Evolutionary conservation across 371 early-diverging fungal species (phyloP), one percentile per base, ranked within the genome.

Genomic region (Circinella umbellata): DNA sequence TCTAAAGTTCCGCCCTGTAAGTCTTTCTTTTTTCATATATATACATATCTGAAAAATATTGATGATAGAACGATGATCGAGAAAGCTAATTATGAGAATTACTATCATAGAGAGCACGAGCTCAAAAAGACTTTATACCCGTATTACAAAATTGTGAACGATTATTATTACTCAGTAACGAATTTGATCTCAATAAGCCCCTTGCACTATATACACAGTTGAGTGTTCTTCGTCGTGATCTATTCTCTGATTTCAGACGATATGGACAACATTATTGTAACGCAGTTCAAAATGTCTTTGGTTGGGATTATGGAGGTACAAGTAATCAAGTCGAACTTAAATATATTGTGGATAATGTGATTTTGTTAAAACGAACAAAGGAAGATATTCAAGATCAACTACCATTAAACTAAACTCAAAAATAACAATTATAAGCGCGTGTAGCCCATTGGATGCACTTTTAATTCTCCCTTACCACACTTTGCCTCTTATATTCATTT

Each of bases 251-350:
- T 11, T 75, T 84, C 20, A 27, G 48, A 11, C 70, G 73, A n/a
- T 93, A 80, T 77, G 83, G 85, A 3, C 68, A 76, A 27, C 76
- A 91, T 14, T 93, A 90, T 72, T 93, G 93, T 65, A 69, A 80
- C 60, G 86, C 76, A 34, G 77, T 61, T 69, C 63, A 70, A 11
- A 54, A 71, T 5, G 69, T 75, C 18, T 79, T 78, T 74, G 84
- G 80, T 1, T 77, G 69, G 76, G 71, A 72, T 53, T 76, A 77
- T 64, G 65, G 74, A 49, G 76, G 72, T 69, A 57, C n/a, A 37
- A 39, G 59, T 13, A 20, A 59, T 64, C 66, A 18, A 17, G 54
- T 39, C 10, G 69, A 69, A 54, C 63, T 69, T 54, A 20, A 46
- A 46, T 69, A 54, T 18, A 69, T 69, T 54, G 47, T 69, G 37